Evolutionary conservation across 768 basidiomycete species (phyloP), one percentile per base, ranked within the genome.

Genomic region (Lyophyllum atratum): DNA sequence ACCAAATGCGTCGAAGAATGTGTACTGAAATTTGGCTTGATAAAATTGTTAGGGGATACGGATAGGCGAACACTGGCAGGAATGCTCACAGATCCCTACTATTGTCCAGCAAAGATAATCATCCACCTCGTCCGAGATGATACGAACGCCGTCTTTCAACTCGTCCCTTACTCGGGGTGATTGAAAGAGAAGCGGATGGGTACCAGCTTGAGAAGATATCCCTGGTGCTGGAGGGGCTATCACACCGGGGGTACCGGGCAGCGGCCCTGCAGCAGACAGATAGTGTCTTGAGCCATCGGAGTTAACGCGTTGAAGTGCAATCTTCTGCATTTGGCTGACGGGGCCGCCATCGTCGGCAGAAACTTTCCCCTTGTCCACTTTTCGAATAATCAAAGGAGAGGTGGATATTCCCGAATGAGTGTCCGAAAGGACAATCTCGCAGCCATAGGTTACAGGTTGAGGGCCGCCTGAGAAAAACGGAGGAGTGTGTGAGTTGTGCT

Each of bases 51-150:
- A 44, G 28, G 37, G 54, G 49, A 55, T 58, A 26, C 46, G 11
- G 46, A 49, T 17, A 53, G 50, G 46, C 7, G 21, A 49, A 26
- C 47, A 45, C 25, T 47, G 54, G 57, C 47, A 56, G 21, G 40
- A 19, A 51, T 59, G 76, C 90, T 72, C 74, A 95, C 95, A 93
- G 51, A 96, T 95, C 37, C 95, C 93, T 61, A 94, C 93, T 64
- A 97, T 95, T 12, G 93, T 93, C 95, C 95, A 97, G 66, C 92
- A 93, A 55, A 95, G 76, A 77, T 93, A 95, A 68, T 97, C 95
- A 68, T 97, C 94, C 6, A 97, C 92, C 71, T 93, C 91, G 64
- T 96, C 94, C 22, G 85, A 88, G 53, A 92, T 84, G 29, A 85
- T 74, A 52, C 83, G 84, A 47, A 85, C 79, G 15, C 90, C 92